phyloP scores from a whole-genome alignment of 2,329 filamentous ascomycete genomes.

The Dothistroma pini region DNA sequence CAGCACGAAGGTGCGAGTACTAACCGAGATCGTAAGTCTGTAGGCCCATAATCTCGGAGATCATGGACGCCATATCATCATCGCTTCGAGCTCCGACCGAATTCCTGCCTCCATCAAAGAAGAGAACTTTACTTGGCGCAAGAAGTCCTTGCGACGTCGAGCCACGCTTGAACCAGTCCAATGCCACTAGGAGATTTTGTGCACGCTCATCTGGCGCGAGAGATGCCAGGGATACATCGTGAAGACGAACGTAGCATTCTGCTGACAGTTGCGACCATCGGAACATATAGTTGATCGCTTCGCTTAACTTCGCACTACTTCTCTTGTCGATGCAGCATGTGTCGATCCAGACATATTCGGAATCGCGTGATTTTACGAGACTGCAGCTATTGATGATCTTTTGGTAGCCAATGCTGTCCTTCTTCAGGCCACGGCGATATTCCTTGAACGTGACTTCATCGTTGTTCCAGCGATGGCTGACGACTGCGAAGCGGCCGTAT shows the following conservation, averaged over 20 bases:
- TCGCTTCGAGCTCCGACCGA: not conserved
- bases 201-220: not conserved
- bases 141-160: constrained; percentile 10
- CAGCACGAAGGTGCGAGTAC: not conserved
- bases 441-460: constrained; percentile 15
- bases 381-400: constrained; percentile 12
- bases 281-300: constrained; percentile 23
- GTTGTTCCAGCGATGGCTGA: constrained; percentile 13
- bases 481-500: constrained; percentile 7
- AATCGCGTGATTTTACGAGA: constrained; percentile 3
- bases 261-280: constrained; percentile 17
- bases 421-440: constrained; percentile 3
- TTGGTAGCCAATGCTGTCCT: constrained; percentile 11
- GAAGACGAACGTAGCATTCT: constrained; percentile 17
- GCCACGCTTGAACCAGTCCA: constrained; percentile 4
- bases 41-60: constrained; percentile 5
- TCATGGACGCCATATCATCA: constrained; percentile 1
- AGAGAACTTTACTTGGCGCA: not conserved
- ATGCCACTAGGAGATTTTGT: not conserved
- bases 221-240: constrained; percentile 4
- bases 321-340: constrained; percentile 22
- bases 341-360: constrained; percentile 21
- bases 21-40: not conserved
- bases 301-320: constrained; percentile 15
- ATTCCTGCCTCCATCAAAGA: not conserved